Evolutionary conservation across 371 early-diverging fungal species (phyloP).

Genomic region (Mucor ambiguus): DNA sequence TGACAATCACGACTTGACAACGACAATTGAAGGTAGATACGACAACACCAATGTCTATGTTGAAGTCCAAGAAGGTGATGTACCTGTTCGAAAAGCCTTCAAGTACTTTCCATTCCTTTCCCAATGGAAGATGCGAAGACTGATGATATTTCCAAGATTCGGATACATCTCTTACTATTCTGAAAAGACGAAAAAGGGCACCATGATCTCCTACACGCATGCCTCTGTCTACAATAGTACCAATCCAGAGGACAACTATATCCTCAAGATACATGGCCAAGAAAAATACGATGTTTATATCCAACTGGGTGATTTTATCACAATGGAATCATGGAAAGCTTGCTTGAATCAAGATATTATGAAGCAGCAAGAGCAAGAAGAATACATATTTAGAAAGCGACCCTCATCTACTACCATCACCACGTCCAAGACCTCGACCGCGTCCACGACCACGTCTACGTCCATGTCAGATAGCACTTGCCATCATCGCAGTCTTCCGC

Average conservation of each 20-base stretch:
- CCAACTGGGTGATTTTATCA: conserved; percentile 49
- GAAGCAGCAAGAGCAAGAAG: conserved; percentile 12
- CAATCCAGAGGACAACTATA: conserved; percentile 40
- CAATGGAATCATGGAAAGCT: conserved; percentile 48
- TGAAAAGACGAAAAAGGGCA: conserved; percentile 43
- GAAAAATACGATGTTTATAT: conserved; percentile 45
- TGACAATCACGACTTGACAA: not conserved
- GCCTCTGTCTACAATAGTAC: conserved; percentile 39
- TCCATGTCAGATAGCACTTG: not conserved
- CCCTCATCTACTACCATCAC: not conserved
- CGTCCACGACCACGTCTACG: not conserved
- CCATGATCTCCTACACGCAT: conserved; percentile 46
- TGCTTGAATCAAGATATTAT: conserved; percentile 22
- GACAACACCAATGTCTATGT: conserved; percentile 23
- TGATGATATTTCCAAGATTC: conserved; percentile 53
- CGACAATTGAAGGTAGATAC: not conserved
- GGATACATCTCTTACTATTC: conserved; percentile 56
- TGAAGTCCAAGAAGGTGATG: conserved; percentile 43
- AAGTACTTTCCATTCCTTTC: conserved; percentile 53
- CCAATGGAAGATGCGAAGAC: conserved; percentile 56
- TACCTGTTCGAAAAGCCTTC: conserved; percentile 49
- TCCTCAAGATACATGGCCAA: conserved; percentile 48
- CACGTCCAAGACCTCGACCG: no score
- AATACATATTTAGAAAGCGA: not conserved
- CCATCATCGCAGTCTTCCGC: not conserved